Base-by-base conservation (phyloP, 352 stramenopile species). In the Globisporangium cylindrosporum region DNA sequence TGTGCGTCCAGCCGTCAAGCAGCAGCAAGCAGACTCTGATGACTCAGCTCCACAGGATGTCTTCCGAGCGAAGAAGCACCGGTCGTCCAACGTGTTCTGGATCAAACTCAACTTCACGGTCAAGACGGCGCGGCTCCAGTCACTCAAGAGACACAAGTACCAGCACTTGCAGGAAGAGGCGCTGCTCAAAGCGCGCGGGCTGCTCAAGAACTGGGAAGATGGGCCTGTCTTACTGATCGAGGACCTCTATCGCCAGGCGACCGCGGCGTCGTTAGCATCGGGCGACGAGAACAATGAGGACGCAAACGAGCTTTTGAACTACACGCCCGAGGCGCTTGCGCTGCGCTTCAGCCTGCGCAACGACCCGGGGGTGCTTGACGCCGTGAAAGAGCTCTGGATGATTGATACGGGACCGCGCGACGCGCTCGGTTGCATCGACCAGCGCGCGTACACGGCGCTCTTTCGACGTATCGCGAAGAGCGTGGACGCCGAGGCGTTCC, bases 41-140 rank as follows among this genome's bases (percentile, higher is more conserved):
- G 41, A 49, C 41, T 8, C 15, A 49, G 15, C 41, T n/a, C 6
- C 15, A 49, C 41, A 49, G 14, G 41, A 49, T n/a, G 41, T 9
- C 18, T 20, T 15, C 6, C 18, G 41, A 20, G 4, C 29, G 18
- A 36, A 27, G 29, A 62, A 68, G 64, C 79, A 85, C 38, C 69
- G 70, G 4, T 70, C 67, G 68, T 80, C 78, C 4, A 84, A 70
- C 34, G 77, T 87, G 18, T 72, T 86, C 8, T 90, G 84, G 84
- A 74, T 92, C 57, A 88, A 91, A 55, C 82, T 91, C 72, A 91
- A 91, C 60, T 88, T 91, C 62, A 88, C 81, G 10, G 80, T 90
- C 71, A 87, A 92, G 70, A 59, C 82, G 1, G 82, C 82, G 59
- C 76, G 78, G 0, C 59, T 92, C 25, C 84, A 89, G 67, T 71